These are phyloP conservation scores for Penicillium odoratum DNA, from an alignment of 495 filamentous ascomycete genomes.

Conservation along the genomic window DNA sequence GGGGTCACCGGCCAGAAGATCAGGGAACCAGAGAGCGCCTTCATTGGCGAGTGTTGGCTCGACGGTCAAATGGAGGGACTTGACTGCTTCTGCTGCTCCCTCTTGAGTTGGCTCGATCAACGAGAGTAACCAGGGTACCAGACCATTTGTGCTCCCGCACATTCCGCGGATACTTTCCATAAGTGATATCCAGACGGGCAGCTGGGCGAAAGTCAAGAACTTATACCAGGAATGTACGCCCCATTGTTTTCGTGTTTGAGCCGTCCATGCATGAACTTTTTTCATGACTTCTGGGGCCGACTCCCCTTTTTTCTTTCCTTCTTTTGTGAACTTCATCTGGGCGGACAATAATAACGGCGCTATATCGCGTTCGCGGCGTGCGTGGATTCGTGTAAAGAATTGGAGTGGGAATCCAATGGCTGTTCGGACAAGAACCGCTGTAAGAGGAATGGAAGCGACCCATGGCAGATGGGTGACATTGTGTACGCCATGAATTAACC, in stretches of 20 bases:
- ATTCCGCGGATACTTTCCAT: slow-evolving; percentile 69
- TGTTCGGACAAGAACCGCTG: slow-evolving; percentile 63
- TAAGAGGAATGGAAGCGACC: slow-evolving; percentile 67
- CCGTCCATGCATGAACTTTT: neutral
- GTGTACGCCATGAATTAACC: slow-evolving; percentile 63
- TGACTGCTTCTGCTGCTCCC: neutral
- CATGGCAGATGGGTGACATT: slow-evolving; percentile 61
- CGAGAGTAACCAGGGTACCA: slow-evolving; percentile 47
- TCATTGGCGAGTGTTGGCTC: slow-evolving; percentile 63
- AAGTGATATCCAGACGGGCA: slow-evolving; percentile 68
- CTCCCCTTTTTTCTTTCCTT: neutral
- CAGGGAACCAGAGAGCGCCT: slow-evolving; percentile 78
- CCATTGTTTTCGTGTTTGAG: slow-evolving; percentile 33
- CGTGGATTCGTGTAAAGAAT: slow-evolving; percentile 49
- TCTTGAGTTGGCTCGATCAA: slow-evolving; percentile 13
- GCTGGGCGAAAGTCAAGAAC: slow-evolving; percentile 41
- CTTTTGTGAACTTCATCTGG: slow-evolving; percentile 2
- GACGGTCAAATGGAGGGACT: slow-evolving; percentile 28
- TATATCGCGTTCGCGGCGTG: slow-evolving; percentile 44
- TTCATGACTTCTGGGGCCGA: neutral
- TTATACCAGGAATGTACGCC: slow-evolving; percentile 53
- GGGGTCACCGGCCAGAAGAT: slow-evolving; percentile 71
- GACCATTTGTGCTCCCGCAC: slow-evolving; percentile 55
- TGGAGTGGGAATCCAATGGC: slow-evolving; percentile 59
- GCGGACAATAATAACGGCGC: slow-evolving; percentile 36